Evolutionary conservation across 2,329 filamentous ascomycete genomes (phyloP), one percentile per base, ranked within the genome.

Genomic region (Aspergillus sergii): DNA sequence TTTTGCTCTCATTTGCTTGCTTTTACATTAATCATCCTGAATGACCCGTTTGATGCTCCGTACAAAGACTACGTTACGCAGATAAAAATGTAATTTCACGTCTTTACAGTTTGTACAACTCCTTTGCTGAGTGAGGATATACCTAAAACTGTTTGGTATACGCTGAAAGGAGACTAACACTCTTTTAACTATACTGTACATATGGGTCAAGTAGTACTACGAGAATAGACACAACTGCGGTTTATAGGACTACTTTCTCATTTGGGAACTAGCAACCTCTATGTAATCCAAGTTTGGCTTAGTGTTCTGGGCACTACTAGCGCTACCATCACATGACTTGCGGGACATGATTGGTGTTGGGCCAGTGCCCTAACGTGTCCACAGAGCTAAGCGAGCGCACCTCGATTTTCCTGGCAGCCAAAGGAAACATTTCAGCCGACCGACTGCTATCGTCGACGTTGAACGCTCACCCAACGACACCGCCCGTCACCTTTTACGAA

Each of bases 371-470:
- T 77, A 76, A 76, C 64, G 72, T 71, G 72, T 76, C 74, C 76
- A 78, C 74, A 76, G 65, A 69, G 72, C 74, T 80, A 79, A 80
- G 78, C 78, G 78, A 80, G 63, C 72, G 71, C 76, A 79, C 74
- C 75, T 73, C 72, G 68, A 78, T 74, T 78, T 79, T 76, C 74
- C 70, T 69, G 72, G 68, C 64, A 66, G 66, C 66, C 67, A 66
- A 72, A 68, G 67, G 71, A 72, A 70, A 72, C 73, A 71, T 72
- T 73, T 74, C 72, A 72, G 75, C 72, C 71, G 72, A 76, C 73
- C 71, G 75, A 75, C 72, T 67, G 71, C 70, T 71, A 71, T 65
- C 65, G 67, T 69, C 72, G 72, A 75, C 73, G 69, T 70, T 74
- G 73, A 76, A 73, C 67, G 71, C 57, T 71, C 73, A 72, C 75